Evolutionary conservation across 352 stramenopile species (phyloP).

Genomic region (Globisporangium cederbergense): DNA sequence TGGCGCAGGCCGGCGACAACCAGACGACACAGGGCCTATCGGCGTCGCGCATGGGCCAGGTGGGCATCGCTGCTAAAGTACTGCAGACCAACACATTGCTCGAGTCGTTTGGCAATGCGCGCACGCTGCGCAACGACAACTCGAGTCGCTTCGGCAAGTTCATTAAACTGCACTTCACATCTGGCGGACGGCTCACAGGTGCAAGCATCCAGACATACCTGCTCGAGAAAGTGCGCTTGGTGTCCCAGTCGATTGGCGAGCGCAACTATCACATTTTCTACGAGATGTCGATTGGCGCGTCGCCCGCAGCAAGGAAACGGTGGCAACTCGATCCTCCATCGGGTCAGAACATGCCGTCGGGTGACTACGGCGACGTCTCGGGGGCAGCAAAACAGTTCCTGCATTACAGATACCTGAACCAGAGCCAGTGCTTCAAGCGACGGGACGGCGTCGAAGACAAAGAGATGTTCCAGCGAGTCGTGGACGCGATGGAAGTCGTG

Average conservation of each 20-base stretch:
- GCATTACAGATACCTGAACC: slow-evolving; percentile 82
- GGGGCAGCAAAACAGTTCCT: slow-evolving; percentile 51
- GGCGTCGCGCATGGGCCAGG: slow-evolving; percentile 15
- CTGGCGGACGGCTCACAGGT: slow-evolving; percentile 62
- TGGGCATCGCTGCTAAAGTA: slow-evolving; percentile 83
- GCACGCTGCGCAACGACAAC: slow-evolving; percentile 88
- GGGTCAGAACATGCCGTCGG: slow-evolving; percentile 28
- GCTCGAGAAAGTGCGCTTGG: slow-evolving; percentile 91
- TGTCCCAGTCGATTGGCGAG: slow-evolving; percentile 79
- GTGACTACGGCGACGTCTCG: slow-evolving; percentile 41
- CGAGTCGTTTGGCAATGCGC: slow-evolving; percentile 88
- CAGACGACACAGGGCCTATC: slow-evolving; percentile 61
- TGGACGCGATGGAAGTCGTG: slow-evolving; percentile 79
- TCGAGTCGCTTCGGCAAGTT: slow-evolving; percentile 92
- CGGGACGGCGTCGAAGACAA: slow-evolving; percentile 71
- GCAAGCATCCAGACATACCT: slow-evolving; percentile 92
- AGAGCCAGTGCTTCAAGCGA: slow-evolving; percentile 82
- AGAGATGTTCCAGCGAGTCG: slow-evolving; percentile 77
- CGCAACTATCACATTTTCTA: slow-evolving; percentile 90
- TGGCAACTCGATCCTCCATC: slow-evolving; percentile 65
- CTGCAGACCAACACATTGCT: slow-evolving; percentile 89
- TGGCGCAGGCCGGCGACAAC: slow-evolving; percentile 74
- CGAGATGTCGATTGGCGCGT: slow-evolving; percentile 68
- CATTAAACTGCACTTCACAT: slow-evolving; percentile 89
- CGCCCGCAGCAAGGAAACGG: slow-evolving; percentile 40